Base-by-base conservation (phyloP, 78 protist species). In the Dictyostelium purpureum region DNA sequence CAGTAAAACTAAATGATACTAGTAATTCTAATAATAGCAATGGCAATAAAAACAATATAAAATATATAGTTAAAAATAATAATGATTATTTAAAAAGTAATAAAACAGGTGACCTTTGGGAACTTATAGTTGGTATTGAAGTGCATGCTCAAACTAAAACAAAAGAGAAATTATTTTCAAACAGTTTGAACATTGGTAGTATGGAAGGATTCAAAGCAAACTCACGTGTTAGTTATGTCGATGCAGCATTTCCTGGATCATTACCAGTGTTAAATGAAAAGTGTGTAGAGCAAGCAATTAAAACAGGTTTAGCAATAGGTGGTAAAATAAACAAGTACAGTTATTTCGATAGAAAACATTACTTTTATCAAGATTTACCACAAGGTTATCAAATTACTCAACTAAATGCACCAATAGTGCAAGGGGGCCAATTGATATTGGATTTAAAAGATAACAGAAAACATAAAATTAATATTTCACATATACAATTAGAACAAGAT, bases 361-460 rank as follows among this genome's bases (percentile, higher is more conserved):
- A 97, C 51, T 97, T 94, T 47, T 97, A 97, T 74, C 81, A 83
- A 49, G 98, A 97, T 57, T 78, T 96, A 49, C 98, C 98, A 2
- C 94, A 51, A 54, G 98, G 97, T 1, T 97, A 97, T 85, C 98
- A 97, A 54, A 97, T 97, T 79, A 97, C 98, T 16, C 98, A 97
- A 54, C 90, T 79, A 14, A 52, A n/a, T 52, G 85, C 52, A 37
- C 96, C 96, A 47, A 85, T 93, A 54, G 96, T 87, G 2, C 83
- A 35, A 21, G 88, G 91, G 21, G 96, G 96, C 4, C 18, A n/a
- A 28, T 43, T 93, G 28, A 24, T 35, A 16, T 45, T 93, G 12
- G 51, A 52, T 35, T 2, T 74, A 6, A 51, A 73, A 26, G 70
- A 90, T 90, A 59, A 74, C 12, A 65, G 89, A 79, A 9, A 69